These are phyloP conservation scores for Glycyrrhiza uralensis DNA, from an alignment of 306 rosid species.

Conservation along the genomic window DNA sequence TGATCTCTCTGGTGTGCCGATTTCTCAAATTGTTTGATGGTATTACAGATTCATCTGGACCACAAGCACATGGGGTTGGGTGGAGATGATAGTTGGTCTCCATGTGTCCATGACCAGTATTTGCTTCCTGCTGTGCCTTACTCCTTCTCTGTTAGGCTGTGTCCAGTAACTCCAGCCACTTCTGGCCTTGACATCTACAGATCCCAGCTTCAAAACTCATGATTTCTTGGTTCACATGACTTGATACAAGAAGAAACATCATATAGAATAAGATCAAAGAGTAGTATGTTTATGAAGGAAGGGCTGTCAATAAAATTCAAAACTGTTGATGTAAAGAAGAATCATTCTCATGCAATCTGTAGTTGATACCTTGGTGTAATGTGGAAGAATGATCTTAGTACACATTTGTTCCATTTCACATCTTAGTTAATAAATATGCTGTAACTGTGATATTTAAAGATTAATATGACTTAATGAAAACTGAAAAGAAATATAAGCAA, in stretches of 20 bases:
- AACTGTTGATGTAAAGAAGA: slow-evolving; percentile 3
- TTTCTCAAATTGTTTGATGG: slow-evolving; percentile 8
- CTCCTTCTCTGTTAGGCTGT: slow-evolving; percentile 65
- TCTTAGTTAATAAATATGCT: slow-evolving; percentile 14
- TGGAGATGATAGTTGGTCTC: slow-evolving; percentile 98
- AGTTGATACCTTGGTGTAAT: slow-evolving; percentile 10
- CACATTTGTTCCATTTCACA: background rate
- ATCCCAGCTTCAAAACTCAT: slow-evolving; percentile 53
- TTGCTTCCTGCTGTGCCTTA: slow-evolving; percentile 56
- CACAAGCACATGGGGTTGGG: slow-evolving; percentile 96
- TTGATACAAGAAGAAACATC: background rate
- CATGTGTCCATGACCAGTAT: slow-evolving; percentile 62
- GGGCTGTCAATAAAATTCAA: background rate
- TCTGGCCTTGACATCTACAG: slow-evolving; percentile 64
- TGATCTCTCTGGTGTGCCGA: background rate
- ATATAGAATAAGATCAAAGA: background rate
- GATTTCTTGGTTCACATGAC: slow-evolving; percentile 1
- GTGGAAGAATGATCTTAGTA: background rate
- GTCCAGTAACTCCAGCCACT: slow-evolving; percentile 51
- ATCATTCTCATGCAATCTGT: background rate
- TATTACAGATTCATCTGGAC: slow-evolving; percentile 79
- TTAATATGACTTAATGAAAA: background rate
- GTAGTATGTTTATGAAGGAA: background rate
- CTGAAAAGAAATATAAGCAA: no score
- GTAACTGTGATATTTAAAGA: background rate